Evolutionary conservation across 495 filamentous ascomycete species (phyloP).

Genomic region (Talaromyces trachyspermus): DNA sequence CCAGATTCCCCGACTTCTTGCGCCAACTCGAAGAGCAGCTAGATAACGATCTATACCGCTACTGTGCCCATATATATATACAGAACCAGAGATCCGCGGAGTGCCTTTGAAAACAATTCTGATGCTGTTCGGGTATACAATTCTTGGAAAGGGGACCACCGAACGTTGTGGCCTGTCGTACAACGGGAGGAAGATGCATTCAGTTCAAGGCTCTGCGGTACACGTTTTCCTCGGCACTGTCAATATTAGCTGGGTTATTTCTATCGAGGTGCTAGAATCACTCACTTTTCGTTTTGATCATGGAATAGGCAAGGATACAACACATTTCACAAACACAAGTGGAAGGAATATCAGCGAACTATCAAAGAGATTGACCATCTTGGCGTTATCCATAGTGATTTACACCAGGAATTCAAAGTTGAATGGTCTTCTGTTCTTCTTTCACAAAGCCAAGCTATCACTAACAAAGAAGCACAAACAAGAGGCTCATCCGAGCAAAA

Average conservation of each 20-base stretch:
- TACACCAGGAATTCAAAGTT: too few species aligned
- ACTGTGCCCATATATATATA: neutral
- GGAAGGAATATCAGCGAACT: neutral
- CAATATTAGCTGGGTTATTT: neutral
- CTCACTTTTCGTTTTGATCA: neutral
- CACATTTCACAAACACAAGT: too few species aligned
- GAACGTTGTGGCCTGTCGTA: neutral
- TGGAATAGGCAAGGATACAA: neutral
- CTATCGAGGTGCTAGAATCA: neutral
- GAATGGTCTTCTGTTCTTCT: too few species aligned
- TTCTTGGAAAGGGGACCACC: neutral
- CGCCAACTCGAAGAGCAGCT: neutral
- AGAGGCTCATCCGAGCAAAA: too few species aligned
- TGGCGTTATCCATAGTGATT: neutral
- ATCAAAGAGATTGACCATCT: neutral
- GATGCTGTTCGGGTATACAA: neutral
- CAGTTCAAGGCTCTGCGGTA: too few species aligned
- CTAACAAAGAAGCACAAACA: too few species aligned
- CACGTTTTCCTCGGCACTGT: neutral
- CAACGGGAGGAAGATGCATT: neutral
- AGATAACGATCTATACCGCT: neutral
- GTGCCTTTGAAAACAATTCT: neutral
- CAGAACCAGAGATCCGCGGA: neutral
- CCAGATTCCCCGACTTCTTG: neutral
- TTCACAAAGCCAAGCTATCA: too few species aligned